These are phyloP conservation scores for Gremmenia infestans DNA, from an alignment of 2,329 filamentous ascomycete species.

Conservation along the genomic window DNA sequence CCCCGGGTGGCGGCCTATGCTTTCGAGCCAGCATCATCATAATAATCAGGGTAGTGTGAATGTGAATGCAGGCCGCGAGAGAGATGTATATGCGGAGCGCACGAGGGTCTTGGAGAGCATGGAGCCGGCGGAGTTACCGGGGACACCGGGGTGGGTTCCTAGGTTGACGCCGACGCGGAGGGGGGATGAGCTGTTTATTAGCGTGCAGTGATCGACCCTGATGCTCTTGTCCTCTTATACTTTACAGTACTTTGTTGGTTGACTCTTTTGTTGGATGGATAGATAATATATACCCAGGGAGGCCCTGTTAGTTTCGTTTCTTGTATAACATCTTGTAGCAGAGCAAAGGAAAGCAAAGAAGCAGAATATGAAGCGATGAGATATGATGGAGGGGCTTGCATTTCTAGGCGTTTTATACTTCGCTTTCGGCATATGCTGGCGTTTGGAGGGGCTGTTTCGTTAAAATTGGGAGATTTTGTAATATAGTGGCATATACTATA, in stretches of 20 bases:
- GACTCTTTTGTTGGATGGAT: background rate
- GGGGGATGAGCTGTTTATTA: constrained; percentile 60
- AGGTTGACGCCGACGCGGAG: constrained; percentile 61
- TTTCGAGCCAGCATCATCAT: constrained; percentile 3
- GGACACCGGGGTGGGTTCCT: constrained; percentile 56
- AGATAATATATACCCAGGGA: background rate
- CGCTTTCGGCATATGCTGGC: background rate
- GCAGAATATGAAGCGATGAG: background rate
- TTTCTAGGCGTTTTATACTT: no score
- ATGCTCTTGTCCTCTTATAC: background rate
- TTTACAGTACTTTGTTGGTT: background rate
- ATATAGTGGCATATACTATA: background rate
- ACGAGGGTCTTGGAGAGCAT: constrained; percentile 14
- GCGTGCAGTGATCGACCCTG: constrained; percentile 41
- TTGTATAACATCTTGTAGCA: background rate
- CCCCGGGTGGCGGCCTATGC: constrained; percentile 24
- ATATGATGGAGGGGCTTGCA: background rate
- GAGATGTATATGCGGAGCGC: background rate
- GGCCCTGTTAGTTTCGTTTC: background rate
- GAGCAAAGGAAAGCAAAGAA: no score
- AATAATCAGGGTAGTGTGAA: background rate
- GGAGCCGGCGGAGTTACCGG: constrained; percentile 32
- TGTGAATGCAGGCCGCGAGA: background rate
- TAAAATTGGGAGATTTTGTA: background rate
- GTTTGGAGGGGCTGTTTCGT: background rate